These are phyloP conservation scores for Tetrahymena elliotti DNA, from an alignment of 73 alveolate genomes.

Conservation along the genomic window DNA sequence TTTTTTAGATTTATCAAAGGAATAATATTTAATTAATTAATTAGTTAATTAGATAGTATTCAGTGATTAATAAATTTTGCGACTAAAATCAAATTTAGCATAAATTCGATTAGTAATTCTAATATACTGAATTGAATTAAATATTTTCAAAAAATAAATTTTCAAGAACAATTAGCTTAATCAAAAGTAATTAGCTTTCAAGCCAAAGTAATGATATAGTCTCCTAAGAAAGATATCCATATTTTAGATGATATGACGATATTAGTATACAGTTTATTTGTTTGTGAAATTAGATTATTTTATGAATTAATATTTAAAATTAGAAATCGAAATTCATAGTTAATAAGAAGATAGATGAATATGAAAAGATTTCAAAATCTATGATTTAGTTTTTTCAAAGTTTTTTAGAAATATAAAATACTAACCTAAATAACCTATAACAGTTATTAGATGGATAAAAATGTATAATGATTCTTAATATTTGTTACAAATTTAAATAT, in stretches of 20 bases:
- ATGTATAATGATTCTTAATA: not conserved
- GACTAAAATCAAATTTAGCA: not conserved
- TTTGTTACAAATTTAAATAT: no score
- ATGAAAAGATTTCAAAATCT: not conserved
- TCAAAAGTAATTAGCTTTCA: not conserved
- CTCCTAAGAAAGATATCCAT: not conserved
- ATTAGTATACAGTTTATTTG: not conserved
- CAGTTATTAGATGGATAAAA: not conserved
- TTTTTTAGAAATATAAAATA: not conserved
- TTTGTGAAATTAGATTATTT: no score
- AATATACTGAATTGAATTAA: not conserved
- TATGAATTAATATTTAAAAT: not conserved
- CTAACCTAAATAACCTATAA: not conserved
- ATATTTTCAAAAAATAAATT: no score
- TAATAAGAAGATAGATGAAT: not conserved
- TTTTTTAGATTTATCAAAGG: no score
- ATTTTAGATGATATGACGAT: not conserved
- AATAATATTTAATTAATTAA: no score
- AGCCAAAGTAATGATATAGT: not conserved
- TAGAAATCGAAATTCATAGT: not conserved
- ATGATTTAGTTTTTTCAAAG: not conserved
- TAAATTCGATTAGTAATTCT: not conserved
- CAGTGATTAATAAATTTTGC: not conserved
- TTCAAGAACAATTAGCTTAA: no score
- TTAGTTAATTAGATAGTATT: no score